Base-by-base conservation (phyloP, 2,329 filamentous ascomycete species). In the Trichophyton equinum region DNA sequence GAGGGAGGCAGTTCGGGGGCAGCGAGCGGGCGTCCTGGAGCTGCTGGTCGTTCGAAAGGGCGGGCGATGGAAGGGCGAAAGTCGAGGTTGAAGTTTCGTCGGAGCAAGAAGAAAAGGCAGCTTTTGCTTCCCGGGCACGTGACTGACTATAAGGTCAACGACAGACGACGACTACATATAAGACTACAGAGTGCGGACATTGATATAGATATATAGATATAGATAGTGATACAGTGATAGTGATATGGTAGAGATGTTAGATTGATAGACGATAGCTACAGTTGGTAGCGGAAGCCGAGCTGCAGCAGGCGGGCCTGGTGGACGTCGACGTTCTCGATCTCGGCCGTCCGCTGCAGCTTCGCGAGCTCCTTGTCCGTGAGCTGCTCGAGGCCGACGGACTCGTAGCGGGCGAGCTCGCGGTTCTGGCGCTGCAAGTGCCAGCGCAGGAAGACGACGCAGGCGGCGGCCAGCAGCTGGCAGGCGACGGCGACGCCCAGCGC, bases 211-310 rank as follows among this genome's bases (percentile, higher is more conserved):
- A 49, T 3, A 49, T 49, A 25, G 46, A 49, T 25, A 49, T 49
- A 15, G 18, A 49, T 5, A 49, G 46, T 47, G 18, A 18, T 18
- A 18, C 18, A 18, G 18, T 8, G 44, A 2, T 49, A 49, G 2
- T 27, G 20, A 25, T 7, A 25, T 25, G 27, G 18, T 6, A 49
- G 15, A 47, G 18, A 18, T 27, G 22, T 20, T 11, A 36, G 8
- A 6, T 36, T n/a, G 27, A 57, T 36, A 57, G 11, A 40, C 18
- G 18, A 18, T 18, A 18, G 18, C 40, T 58, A 58, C 30, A 58
- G 56, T 6, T 58, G 56, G 66, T 79, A 83, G 36, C 81, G 71
- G 69, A 81, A 83, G 1, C 80, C 81, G 71, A 79, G 80, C 69
- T 82, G 80, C 70, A 81, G 63, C 57, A 70, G 69, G 59, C 80